Conservation (phyloP, 306 rosid species). For the Calophaca sinica region DNA sequence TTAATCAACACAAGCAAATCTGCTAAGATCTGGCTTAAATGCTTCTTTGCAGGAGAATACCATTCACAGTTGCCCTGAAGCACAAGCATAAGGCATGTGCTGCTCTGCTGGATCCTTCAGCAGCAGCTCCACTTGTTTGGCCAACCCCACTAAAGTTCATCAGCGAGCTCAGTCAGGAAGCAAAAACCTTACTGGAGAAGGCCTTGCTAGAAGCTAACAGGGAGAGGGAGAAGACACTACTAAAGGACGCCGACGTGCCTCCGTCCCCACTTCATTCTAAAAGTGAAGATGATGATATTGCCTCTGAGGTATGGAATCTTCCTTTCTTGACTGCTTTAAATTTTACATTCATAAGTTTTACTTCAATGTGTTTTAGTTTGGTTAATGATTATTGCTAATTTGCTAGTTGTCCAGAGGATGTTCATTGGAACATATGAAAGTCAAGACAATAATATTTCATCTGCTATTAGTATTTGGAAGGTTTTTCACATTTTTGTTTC, state of each 20-base stretch:
- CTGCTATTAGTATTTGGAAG: not conserved
- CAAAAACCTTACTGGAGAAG: conserved; percentile 73
- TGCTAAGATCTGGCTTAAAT: conserved; percentile 31
- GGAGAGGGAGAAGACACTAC: conserved; percentile 77
- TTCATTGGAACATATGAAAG: not conserved
- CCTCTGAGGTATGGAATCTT: conserved; percentile 63
- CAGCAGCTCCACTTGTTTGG: conserved; percentile 92
- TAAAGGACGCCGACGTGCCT: conserved; percentile 54
- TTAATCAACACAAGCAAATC: not conserved
- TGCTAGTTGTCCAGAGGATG: not conserved
- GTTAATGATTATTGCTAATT: not conserved
- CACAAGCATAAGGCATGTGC: conserved; percentile 74
- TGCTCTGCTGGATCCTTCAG: conserved; percentile 72
- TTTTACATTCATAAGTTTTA: not conserved
- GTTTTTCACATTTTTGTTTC: not conserved
- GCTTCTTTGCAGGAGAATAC: conserved; percentile 68
- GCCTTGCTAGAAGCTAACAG: conserved; percentile 78
- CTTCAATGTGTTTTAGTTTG: not conserved
- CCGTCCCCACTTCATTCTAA: conserved; percentile 59
- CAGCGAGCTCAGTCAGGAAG: conserved; percentile 77
- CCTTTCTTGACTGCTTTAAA: conserved; percentile 28
- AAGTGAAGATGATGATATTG: conserved; percentile 58
- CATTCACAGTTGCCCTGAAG: conserved; percentile 71
- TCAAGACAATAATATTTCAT: not conserved
- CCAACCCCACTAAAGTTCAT: conserved; percentile 86